A percentile compares a stretch with the other conserved stretches of the same genome.
phyloP scores from a whole-genome alignment of 345 rosid genomes.

The Xanthoceras sorbifolium region DNA sequence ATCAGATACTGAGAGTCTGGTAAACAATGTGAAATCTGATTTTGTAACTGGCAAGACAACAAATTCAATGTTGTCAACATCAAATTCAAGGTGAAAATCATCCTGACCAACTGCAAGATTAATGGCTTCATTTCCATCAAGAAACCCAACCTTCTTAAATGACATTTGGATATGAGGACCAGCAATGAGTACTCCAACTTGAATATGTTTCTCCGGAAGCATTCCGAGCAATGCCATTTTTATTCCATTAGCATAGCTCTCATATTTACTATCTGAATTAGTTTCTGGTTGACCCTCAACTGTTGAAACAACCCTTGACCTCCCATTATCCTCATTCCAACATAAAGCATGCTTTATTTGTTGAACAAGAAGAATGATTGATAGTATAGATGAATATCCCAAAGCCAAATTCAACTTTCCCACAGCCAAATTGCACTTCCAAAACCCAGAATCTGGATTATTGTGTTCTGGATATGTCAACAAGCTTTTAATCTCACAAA shows the following conservation, averaged over 20 bases:
- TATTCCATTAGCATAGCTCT: constrained; percentile 37
- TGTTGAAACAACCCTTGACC: constrained; percentile 32
- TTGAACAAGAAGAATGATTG: constrained; percentile 52
- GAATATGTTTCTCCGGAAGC: constrained; percentile 68
- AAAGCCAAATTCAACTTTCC: constrained; percentile 67
- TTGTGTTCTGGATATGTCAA: constrained; percentile 45
- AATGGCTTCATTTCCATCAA: constrained; percentile 25
- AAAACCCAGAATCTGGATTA: constrained; percentile 49
- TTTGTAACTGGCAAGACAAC: constrained; percentile 61
- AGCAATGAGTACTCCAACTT: constrained; percentile 64
- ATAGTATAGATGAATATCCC: constrained; percentile 53
- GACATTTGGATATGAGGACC: constrained; percentile 67
- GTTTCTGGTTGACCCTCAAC: constrained; percentile 36
- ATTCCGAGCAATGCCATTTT: constrained; percentile 47
- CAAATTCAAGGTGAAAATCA: constrained; percentile 55
- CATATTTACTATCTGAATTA: constrained; percentile 42
- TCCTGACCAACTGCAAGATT: constrained; percentile 34
- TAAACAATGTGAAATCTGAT: constrained; percentile 36
- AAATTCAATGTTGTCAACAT: constrained; percentile 66
- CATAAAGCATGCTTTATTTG: constrained; percentile 53
- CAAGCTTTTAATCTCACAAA: constrained; percentile 59
- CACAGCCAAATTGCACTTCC: constrained; percentile 60
- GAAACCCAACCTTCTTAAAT: constrained; percentile 43
- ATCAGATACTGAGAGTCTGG: constrained; percentile 36
- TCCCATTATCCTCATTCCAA: constrained; percentile 34